A percentile compares a stretch with the other conserved stretches of the same genome.
Evolutionary conservation across 139 green algal genomes (phyloP).

Genomic region (Chara braunii): DNA sequence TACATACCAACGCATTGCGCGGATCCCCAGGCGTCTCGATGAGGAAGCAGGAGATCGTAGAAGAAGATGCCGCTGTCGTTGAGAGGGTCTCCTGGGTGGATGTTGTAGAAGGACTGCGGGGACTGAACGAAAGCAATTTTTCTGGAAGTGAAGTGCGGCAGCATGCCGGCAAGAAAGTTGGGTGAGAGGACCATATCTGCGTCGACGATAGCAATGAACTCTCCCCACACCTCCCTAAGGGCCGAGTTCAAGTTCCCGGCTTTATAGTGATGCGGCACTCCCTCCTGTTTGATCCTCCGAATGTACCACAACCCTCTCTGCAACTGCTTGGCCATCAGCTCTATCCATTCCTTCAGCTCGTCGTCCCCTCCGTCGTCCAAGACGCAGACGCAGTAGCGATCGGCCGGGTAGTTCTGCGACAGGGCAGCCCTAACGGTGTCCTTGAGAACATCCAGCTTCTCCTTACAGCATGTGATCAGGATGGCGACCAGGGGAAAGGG

Average conservation of each 20-base stretch:
- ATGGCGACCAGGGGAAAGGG: constrained; percentile 26
- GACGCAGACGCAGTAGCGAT: constrained; percentile 29
- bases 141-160: constrained; percentile 21
- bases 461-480: constrained; percentile 34
- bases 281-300: constrained; percentile 24
- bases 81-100: constrained; percentile 24
- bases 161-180: constrained; percentile 16
- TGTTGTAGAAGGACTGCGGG: constrained; percentile 38
- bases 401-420: constrained; percentile 15
- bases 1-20: constrained; percentile 34
- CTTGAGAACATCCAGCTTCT: constrained; percentile 27
- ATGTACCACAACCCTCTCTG: constrained; percentile 19
- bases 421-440: constrained; percentile 23
- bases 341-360: constrained; percentile 22
- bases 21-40: too few relatives aligned
- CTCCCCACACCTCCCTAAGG: constrained; percentile 6
- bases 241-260: constrained; percentile 37
- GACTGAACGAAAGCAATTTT: constrained; percentile 31
- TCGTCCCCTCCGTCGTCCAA: constrained; percentile 32
- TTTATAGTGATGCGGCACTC: constrained; percentile 39
- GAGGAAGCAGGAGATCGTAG: constrained; percentile 34
- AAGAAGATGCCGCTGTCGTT: too few relatives aligned
- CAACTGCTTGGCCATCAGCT: constrained; percentile 7
- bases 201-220: constrained; percentile 31
- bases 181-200: constrained; percentile 33